Base-by-base conservation (phyloP, 805 yeast genomes). In the Myxozyma nipponensis region DNA sequence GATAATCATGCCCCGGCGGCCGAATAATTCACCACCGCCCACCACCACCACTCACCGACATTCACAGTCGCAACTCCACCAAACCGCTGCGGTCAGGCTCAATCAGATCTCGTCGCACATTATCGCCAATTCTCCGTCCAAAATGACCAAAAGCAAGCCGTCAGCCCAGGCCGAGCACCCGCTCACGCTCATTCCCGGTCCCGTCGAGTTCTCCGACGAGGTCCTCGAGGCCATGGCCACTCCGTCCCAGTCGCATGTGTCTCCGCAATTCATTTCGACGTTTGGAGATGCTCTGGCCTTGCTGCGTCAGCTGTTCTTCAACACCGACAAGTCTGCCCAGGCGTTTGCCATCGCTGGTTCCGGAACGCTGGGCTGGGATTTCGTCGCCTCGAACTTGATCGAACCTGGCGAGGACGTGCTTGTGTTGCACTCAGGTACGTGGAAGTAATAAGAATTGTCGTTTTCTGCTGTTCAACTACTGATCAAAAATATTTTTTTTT, bases 351-450 rank as follows among this genome's bases (percentile, higher is more conserved):
- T 91, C 50, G 77, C 93, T 2, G 98, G 97, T 39, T 84, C 95
- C 1, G 98, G 98, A 50, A 88, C 97, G 19, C 75, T 90, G 38
- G 98, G 98, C 34, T 90, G 96, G 96, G 98, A 90, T 64, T 72
- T 90, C 55, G 83, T 80, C 38, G 95, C 84, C 23, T 77, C 95
- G 30, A 90, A 91, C 70, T 74, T 89, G 59, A 63, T 87, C 47
- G 68, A 69, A 56, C 63, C 71, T 17, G 82, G 81, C 49, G 95
- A 89, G 51, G 76, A 79, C 41, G 91, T 81, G 4, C 77, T 91
- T 59, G 86, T 90, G 25, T 75, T 91, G 54, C 83, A 93, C 49
- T 89, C 98, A 10, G 98, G 98, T 3, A 90, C 79, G 68, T 57
- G 13, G 13, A 28, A 28, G 13, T 9, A 28, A 28, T 9, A 28